Base-by-base conservation (phyloP, 176 grass and related monocot genomes). In the Aechmea fasciata region DNA sequence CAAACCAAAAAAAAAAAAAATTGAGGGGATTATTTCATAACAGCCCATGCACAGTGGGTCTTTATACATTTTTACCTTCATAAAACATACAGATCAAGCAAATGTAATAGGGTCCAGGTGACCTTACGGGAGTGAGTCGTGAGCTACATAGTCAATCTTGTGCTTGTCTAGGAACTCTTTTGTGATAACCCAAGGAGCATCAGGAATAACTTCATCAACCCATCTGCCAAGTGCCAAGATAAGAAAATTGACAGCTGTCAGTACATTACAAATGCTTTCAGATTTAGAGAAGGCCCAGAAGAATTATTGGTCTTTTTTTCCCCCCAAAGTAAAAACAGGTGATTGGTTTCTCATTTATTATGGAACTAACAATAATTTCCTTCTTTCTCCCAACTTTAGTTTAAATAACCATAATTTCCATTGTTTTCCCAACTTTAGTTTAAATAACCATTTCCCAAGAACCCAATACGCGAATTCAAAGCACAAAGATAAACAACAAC, bases 161-260 rank as follows among this genome's bases (percentile, higher is more conserved):
- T 96, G 87, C 74, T 87, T 87, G 57, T 96, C 22, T 71, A 96
- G 75, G 77, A 96, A 96, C 72, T 96, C 91, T 77, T 81, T 71
- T 64, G 82, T 85, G 55, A 96, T 77, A 68, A 96, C 91, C 91
- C 91, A 96, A 52, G 91, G 91, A 67, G 91, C 91, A 85, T 96
- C 87, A 66, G 91, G 91, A 84, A 96, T 96, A 28, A 96, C 91
- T 82, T 96, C 91, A 78, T 96, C 91, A 50, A 96, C 91, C 91
- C 91, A 96, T 71, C 90, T 95, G 24, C 20, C 59, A 67, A 83
- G 52, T 95, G 24, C 20, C 59, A 67, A 83, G 52, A 74, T 50
- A 75, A 67, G 15, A 67, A 10, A 67, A 2, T 41, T 41, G 33
- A 41, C 15, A 67, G 17, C 55, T 19, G 6, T 3, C 9, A 67